phyloP scores from a whole-genome alignment of 2,329 filamentous ascomycete genomes.

The Trichoderma sp. region DNA sequence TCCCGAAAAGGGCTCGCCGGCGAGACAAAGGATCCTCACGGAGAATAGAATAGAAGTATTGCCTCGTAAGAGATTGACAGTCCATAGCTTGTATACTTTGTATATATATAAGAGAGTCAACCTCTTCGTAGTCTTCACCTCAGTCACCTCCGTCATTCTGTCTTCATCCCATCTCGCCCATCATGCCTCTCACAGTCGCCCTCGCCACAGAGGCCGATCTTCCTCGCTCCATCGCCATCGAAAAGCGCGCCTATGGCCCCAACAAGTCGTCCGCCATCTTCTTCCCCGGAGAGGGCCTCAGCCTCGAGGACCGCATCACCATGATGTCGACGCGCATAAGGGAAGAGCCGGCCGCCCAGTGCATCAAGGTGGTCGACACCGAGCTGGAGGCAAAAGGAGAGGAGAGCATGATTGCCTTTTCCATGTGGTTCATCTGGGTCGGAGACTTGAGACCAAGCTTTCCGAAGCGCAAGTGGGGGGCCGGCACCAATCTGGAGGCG shows the following conservation, averaged over 20 bases:
- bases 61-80: neutral
- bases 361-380: conserved; percentile 37
- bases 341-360: conserved; percentile 30
- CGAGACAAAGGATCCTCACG: neutral
- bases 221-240: conserved; percentile 35
- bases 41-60: neutral
- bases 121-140: neutral
- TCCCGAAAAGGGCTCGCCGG: neutral
- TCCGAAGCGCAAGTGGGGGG: conserved; percentile 29
- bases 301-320: conserved; percentile 24
- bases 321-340: conserved; percentile 25
- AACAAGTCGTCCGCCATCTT: conserved; percentile 33
- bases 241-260: conserved; percentile 36
- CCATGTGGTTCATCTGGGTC: conserved; percentile 36
- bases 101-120: neutral
- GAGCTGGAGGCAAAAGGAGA: conserved; percentile 28
- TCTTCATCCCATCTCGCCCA: neutral
- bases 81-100: neutral
- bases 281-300: conserved; percentile 28
- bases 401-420: conserved; percentile 34
- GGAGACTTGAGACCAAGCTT: conserved; percentile 18
- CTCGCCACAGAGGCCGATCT: conserved; percentile 37
- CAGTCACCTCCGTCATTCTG: neutral
- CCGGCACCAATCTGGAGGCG: conserved; percentile 34
- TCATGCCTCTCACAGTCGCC: conserved; percentile 39